These are phyloP conservation scores for Dictyostelium purpureum DNA, from an alignment of 78 protist species.

Conservation along the genomic window DNA sequence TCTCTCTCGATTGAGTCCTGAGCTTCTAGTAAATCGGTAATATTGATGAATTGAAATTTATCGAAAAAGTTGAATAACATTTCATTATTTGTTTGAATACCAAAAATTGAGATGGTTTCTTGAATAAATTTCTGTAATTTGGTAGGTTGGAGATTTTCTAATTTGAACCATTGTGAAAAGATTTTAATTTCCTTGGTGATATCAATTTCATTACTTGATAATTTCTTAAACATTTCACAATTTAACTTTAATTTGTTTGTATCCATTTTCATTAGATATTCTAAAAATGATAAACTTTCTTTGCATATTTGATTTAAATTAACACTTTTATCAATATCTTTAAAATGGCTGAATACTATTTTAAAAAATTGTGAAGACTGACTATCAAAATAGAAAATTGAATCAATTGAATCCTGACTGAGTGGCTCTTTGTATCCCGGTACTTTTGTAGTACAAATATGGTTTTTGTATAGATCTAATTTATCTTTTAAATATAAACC, in stretches of 20 bases:
- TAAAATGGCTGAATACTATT: not conserved
- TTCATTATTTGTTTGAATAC: not conserved
- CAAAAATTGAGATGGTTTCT: constrained; percentile 26
- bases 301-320: not conserved
- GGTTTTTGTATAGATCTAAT: not conserved
- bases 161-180: not conserved
- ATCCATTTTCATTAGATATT: not conserved
- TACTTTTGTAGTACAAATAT: not conserved
- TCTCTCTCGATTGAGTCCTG: not conserved
- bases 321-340: too few relatives aligned
- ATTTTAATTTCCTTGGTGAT: not conserved
- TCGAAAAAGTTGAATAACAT: not conserved
- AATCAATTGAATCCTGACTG: not conserved
- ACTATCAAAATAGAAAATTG: not conserved
- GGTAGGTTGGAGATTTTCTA: not conserved
- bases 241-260: not conserved
- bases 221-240: constrained; percentile 5
- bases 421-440: not conserved
- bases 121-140: constrained; percentile 6
- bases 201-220: not conserved
- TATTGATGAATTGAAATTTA: not conserved
- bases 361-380: not conserved
- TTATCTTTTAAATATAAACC: too few relatives aligned
- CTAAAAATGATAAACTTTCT: not conserved
- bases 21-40: not conserved